Percentiles rank a stretch among this genome's conserved stretches.
phyloP scores from a whole-genome alignment of 768 basidiomycete species.

The Russula olivacea region DNA sequence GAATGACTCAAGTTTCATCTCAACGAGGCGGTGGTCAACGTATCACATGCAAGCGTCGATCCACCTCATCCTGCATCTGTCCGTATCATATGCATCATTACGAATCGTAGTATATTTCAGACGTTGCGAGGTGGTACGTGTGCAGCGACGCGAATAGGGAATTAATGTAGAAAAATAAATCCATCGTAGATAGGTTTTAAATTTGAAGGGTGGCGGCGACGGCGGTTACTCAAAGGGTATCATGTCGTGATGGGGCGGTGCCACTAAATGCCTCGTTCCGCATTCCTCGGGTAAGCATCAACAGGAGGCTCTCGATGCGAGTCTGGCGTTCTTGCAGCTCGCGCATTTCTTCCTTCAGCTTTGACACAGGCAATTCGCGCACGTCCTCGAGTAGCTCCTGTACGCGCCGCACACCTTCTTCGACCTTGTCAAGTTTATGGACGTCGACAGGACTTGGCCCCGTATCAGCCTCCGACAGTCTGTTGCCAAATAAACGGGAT shows the following conservation, averaged over 20 bases:
- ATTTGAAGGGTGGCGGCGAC: too few species aligned
- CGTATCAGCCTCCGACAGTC: constrained; percentile 14
- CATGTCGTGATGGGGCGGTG: constrained; percentile 17
- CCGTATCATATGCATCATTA: neutral
- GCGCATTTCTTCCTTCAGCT: constrained; percentile 73
- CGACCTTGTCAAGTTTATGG: constrained; percentile 33
- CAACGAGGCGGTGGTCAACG: neutral
- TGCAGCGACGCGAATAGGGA: too few species aligned
- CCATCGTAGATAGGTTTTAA: neutral
- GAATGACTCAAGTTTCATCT: neutral
- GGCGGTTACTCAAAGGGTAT: constrained; percentile 15
- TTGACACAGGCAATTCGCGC: constrained; percentile 55
- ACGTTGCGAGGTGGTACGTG: too few species aligned
- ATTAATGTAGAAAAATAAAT: neutral
- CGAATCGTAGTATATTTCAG: neutral
- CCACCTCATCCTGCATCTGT: neutral
- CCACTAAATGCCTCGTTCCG: constrained; percentile 34
- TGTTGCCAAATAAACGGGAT: constrained; percentile 40
- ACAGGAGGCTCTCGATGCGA: constrained; percentile 65
- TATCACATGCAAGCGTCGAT: neutral
- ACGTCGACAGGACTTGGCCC: constrained; percentile 25
- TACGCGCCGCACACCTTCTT: constrained; percentile 46
- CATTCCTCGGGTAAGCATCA: constrained; percentile 64
- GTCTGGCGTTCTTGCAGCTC: constrained; percentile 75
- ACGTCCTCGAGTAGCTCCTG: constrained; percentile 62